Percentiles rank a stretch among this genome's conserved stretches.
These are phyloP conservation scores for Trichoderma asperellum DNA, from an alignment of 2,329 filamentous ascomycete species.

Conservation along the genomic window DNA sequence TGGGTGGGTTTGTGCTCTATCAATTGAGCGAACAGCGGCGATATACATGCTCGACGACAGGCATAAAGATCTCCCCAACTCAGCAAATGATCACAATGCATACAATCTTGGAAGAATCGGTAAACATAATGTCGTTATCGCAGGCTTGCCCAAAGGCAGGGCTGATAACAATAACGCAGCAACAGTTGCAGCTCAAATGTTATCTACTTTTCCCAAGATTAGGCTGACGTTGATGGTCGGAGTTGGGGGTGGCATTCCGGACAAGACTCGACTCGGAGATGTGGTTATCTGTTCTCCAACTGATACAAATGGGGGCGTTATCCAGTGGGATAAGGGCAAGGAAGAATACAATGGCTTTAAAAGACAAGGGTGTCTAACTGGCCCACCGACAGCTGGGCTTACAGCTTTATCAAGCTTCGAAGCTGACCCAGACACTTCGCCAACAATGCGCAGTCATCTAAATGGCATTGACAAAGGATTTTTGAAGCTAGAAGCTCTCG, in stretches of 20 bases:
- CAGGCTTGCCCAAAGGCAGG: conserved; percentile 39
- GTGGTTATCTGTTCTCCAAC: conserved; percentile 31
- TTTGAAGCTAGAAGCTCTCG: not conserved
- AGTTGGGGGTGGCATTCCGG: conserved; percentile 33
- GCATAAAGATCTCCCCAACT: conserved; percentile 15
- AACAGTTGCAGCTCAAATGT: conserved; percentile 39
- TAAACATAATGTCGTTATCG: conserved; percentile 40
- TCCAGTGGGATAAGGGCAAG: conserved; percentile 31
- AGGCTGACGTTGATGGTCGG: conserved; percentile 33
- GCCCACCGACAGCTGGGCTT: conserved; percentile 19
- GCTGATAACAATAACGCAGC: conserved; percentile 40
- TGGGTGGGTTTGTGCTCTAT: conserved; percentile 36
- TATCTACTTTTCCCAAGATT: conserved; percentile 39
- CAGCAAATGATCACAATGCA: conserved; percentile 28
- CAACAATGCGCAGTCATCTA: conserved; percentile 9
- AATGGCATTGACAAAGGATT: not conserved
- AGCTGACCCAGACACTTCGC: conserved; percentile 3
- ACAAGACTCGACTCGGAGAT: conserved; percentile 32
- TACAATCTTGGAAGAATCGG: conserved; percentile 38
- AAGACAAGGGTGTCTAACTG: conserved; percentile 7
- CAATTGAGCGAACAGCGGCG: conserved; percentile 33
- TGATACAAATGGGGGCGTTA: conserved; percentile 20
- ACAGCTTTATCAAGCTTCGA: conserved; percentile 17
- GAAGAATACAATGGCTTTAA: not conserved
- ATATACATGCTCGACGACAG: conserved; percentile 32